These are phyloP conservation scores for Nicotiana noctiflora DNA, from an alignment of 257 asterid species.

Conservation along the genomic window DNA sequence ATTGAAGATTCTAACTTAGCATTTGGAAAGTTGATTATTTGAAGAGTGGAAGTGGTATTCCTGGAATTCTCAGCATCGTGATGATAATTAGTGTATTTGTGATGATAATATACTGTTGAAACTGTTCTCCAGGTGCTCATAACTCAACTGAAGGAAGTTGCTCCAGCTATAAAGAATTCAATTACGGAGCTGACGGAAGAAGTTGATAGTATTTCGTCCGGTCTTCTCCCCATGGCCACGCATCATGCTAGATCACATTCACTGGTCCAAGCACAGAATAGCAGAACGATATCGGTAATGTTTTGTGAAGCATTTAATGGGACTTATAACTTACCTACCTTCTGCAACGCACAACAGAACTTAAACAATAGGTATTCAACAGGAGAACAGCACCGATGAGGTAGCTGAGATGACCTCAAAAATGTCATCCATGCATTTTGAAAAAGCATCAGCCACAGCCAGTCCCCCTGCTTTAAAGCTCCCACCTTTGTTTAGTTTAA, in stretches of 20 bases:
- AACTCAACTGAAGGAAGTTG: constrained; percentile 89
- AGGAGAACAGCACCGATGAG: constrained; percentile 71
- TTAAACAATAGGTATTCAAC: constrained; percentile 8
- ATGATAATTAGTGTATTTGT: neutral
- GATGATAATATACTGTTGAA: constrained; percentile 5
- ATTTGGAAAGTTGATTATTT: constrained; percentile 4
- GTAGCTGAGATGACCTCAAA: constrained; percentile 66
- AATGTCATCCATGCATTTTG: constrained; percentile 70
- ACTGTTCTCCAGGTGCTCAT: constrained; percentile 70
- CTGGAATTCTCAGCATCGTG: constrained; percentile 1
- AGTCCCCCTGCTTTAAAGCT: constrained; percentile 82
- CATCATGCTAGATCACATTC: constrained; percentile 56
- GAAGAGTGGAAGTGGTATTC: constrained; percentile 3
- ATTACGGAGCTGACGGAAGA: constrained; percentile 78
- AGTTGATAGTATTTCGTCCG: constrained; percentile 67
- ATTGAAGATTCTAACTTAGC: neutral
- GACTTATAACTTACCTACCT: neutral
- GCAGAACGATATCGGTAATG: constrained; percentile 63
- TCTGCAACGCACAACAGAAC: neutral
- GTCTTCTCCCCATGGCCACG: constrained; percentile 48
- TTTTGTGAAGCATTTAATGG: constrained; percentile 2
- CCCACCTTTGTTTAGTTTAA: constrained; percentile 91
- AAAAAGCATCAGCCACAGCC: constrained; percentile 66
- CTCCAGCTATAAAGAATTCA: constrained; percentile 90
- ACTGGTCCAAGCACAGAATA: constrained; percentile 66